Evolutionary conservation across 768 basidiomycete genomes (phyloP).

Genomic region (Calocybe indica): DNA sequence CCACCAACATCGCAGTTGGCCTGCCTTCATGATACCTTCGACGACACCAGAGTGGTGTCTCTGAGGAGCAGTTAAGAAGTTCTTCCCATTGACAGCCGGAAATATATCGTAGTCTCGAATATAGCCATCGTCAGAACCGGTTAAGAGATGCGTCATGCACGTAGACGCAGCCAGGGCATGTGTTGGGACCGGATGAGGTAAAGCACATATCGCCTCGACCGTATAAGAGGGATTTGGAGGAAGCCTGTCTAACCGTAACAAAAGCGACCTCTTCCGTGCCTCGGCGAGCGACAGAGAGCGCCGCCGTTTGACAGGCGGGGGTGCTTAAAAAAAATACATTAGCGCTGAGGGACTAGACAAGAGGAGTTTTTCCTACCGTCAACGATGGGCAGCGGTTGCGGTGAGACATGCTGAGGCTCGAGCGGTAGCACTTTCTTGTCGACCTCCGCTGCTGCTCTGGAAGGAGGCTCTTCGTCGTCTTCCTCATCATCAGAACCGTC

Average conservation of each 20-base stretch:
- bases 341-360: constrained; percentile 16
- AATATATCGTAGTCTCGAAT: constrained; percentile 92
- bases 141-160: constrained; percentile 85
- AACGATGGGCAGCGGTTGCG: too few relatives aligned
- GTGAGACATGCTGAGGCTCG: constrained; percentile 14
- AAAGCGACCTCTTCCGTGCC: constrained; percentile 41
- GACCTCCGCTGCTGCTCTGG: constrained; percentile 21
- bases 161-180: constrained; percentile 82
- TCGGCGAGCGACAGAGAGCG: constrained; percentile 48
- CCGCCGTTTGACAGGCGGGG: constrained; percentile 13
- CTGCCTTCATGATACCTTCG: constrained; percentile 87
- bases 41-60: constrained; percentile 86
- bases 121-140: constrained; percentile 91
- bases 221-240: constrained; percentile 59
- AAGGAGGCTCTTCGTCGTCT: constrained; percentile 38
- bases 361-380: too few relatives aligned
- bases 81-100: constrained; percentile 80
- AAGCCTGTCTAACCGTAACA: constrained; percentile 22
- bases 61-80: constrained; percentile 83
- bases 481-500: constrained; percentile 45
- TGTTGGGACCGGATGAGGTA: constrained; percentile 84
- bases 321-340: constrained; percentile 5
- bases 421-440: constrained; percentile 13
- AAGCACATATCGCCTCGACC: constrained; percentile 87
- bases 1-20: constrained; percentile 88